Percentiles rank a stretch among this genome's conserved stretches.
phyloP scores from a whole-genome alignment of 352 stramenopile species.

The Lagenidium giganteum region DNA sequence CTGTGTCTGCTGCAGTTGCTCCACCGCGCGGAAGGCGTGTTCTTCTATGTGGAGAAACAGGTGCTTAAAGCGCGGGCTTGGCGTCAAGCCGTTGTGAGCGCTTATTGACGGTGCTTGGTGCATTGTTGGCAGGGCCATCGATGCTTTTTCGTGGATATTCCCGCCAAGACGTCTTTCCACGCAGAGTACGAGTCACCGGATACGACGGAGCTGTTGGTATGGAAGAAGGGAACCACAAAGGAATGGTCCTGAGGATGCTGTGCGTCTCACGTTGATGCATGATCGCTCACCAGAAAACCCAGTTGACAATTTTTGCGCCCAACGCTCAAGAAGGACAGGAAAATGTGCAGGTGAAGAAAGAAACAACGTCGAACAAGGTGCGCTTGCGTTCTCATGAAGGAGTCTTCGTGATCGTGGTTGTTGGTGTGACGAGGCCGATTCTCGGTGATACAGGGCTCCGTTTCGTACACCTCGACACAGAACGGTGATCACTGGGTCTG shows the following conservation, averaged over 20 bases:
- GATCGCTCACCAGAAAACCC: slow-evolving; percentile 36
- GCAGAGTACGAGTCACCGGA: slow-evolving; percentile 85
- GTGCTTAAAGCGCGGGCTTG: slow-evolving; percentile 15
- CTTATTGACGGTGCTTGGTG: not conserved
- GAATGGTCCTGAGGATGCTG: not conserved
- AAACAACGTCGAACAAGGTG: slow-evolving; percentile 54
- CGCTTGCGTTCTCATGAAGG: not conserved
- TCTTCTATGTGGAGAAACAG: slow-evolving; percentile 58
- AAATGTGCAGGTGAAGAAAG: slow-evolving; percentile 52
- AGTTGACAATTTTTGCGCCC: slow-evolving; percentile 54
- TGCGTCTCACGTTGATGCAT: not conserved
- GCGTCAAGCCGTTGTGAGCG: not conserved
- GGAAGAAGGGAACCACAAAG: not conserved
- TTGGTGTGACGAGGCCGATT: no score
- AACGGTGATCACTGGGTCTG: slow-evolving; percentile 77
- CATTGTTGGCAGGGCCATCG: slow-evolving; percentile 36
- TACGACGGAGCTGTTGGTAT: slow-evolving; percentile 66
- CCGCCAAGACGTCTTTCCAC: slow-evolving; percentile 64
- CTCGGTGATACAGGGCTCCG: slow-evolving; percentile 37
- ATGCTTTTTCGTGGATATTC: slow-evolving; percentile 81
- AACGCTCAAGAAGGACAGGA: slow-evolving; percentile 27
- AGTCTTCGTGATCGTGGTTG: not conserved
- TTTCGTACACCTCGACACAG: slow-evolving; percentile 57
- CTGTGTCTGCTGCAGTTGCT: no score
- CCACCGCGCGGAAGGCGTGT: no score